Conservation (phyloP, 257 asterid species). For the Solanum virginianum region DNA sequence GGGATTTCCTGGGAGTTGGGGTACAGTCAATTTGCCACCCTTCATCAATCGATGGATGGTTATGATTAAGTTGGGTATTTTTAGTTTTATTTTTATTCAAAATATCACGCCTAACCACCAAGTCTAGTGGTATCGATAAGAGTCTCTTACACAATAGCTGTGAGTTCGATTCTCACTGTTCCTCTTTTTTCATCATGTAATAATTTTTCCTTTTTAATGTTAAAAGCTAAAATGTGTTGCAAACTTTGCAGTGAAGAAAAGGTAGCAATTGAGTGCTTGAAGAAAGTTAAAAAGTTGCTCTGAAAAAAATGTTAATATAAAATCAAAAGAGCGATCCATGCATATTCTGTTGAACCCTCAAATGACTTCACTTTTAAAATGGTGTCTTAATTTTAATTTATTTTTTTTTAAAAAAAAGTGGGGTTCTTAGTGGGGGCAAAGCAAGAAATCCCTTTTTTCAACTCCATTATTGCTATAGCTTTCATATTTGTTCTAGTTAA, state of each 20-base stretch:
- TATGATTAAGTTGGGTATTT: conserved; percentile 21
- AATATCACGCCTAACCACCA: neutral
- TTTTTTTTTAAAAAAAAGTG: conserved; percentile 13
- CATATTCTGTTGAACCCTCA: conserved; percentile 52
- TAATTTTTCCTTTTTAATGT: neutral
- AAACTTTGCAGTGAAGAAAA: conserved; percentile 42
- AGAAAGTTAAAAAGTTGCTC: conserved; percentile 27
- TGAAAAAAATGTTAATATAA: neutral
- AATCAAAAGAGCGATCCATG: conserved; percentile 33
- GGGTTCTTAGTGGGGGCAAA: conserved; percentile 51
- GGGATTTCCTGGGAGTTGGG: conserved; percentile 96
- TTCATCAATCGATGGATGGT: conserved; percentile 74
- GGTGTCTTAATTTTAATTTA: conserved; percentile 11
- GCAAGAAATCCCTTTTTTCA: conserved; percentile 28
- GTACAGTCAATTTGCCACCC: conserved; percentile 67
- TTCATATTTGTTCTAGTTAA: conserved; percentile 28
- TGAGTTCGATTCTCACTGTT: neutral
- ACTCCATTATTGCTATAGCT: conserved; percentile 47
- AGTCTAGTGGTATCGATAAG: neutral
- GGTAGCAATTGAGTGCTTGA: conserved; percentile 35
- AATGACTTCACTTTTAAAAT: conserved; percentile 29
- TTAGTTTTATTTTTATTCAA: neutral
- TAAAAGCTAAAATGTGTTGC: conserved; percentile 8
- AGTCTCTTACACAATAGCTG: neutral
- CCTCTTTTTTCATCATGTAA: neutral